Conservation (phyloP, 208 protist genomes). For the Strigomonas galati region DNA sequence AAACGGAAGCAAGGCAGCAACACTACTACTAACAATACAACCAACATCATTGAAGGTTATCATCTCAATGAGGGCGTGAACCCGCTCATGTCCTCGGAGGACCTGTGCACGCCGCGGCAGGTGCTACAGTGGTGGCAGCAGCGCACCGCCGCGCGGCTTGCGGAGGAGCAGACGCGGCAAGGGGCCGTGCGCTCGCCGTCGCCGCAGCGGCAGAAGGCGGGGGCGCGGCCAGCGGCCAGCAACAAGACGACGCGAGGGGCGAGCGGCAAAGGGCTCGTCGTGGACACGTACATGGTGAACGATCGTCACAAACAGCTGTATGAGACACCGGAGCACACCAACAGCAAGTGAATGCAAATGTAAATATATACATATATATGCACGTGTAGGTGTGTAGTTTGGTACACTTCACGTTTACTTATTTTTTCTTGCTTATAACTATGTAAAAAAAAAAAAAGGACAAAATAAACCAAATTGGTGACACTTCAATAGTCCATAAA, state of each 20-base stretch:
- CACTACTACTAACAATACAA: background rate
- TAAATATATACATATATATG: too few species aligned
- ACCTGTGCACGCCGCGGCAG: conserved; percentile 11
- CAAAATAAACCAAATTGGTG: background rate
- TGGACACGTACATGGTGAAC: conserved; percentile 27
- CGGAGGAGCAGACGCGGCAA: background rate
- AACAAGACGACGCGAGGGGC: background rate
- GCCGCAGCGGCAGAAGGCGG: background rate
- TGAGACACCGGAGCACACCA: conserved; percentile 8
- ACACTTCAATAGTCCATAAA: too few species aligned
- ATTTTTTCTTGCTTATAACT: background rate
- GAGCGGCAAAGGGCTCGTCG: conserved; percentile 10
- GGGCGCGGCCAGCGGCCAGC: background rate
- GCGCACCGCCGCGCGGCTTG: background rate
- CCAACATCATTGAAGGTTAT: conserved; percentile 14
- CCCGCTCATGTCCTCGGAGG: conserved; percentile 16
- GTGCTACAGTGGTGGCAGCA: conserved; percentile 19
- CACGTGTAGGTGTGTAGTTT: too few species aligned
- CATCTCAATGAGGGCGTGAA: conserved; percentile 27
- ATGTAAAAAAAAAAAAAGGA: conserved; percentile 13
- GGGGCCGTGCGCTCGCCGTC: background rate
- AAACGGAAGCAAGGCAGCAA: background rate
- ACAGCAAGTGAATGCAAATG: background rate
- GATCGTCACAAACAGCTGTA: conserved; percentile 11
- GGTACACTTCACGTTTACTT: background rate